A percentile compares a stretch with the other conserved stretches of the same genome.
Evolutionary conservation across 192 early-diverging fungal genomes (phyloP).

Genomic region (Coemansia umbellata): DNA sequence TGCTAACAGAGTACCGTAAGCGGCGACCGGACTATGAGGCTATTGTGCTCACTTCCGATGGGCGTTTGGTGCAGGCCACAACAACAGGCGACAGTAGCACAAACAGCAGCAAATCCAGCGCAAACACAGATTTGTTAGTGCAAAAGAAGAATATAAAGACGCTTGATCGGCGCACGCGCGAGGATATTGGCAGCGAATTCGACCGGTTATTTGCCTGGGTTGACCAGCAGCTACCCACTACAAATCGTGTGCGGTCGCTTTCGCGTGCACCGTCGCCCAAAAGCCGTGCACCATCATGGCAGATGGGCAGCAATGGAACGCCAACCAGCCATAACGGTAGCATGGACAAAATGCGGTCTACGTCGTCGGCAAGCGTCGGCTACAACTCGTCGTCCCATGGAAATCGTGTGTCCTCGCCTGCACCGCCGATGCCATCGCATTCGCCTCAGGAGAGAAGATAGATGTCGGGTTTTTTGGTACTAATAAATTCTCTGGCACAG

Average conservation of each 20-base stretch:
- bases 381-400: constrained; percentile 32
- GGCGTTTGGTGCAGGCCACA: constrained; percentile 13
- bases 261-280: constrained; percentile 35
- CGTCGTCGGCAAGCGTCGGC: constrained; percentile 38
- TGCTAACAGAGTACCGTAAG: constrained; percentile 52
- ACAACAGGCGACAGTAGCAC: neutral
- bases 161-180: constrained; percentile 43
- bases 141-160: constrained; percentile 4
- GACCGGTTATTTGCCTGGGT: constrained; percentile 53
- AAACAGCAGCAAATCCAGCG: constrained; percentile 4
- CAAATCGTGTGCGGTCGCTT: constrained; percentile 31
- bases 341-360: constrained; percentile 29
- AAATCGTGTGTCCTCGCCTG: constrained; percentile 36
- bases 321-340: neutral
- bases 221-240: constrained; percentile 43
- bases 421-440: constrained; percentile 35
- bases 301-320: constrained; percentile 4
- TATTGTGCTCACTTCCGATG: constrained; percentile 35
- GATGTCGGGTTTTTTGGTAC: too few relatives aligned
- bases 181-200: constrained; percentile 54
- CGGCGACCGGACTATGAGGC: constrained; percentile 52
- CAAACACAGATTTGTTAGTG: neutral
- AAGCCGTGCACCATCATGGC: constrained; percentile 42
- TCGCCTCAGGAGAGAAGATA: neutral
- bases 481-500: too few relatives aligned